Conservation (phyloP, 176 grass and related monocot species). For the Bromus sterilis region DNA sequence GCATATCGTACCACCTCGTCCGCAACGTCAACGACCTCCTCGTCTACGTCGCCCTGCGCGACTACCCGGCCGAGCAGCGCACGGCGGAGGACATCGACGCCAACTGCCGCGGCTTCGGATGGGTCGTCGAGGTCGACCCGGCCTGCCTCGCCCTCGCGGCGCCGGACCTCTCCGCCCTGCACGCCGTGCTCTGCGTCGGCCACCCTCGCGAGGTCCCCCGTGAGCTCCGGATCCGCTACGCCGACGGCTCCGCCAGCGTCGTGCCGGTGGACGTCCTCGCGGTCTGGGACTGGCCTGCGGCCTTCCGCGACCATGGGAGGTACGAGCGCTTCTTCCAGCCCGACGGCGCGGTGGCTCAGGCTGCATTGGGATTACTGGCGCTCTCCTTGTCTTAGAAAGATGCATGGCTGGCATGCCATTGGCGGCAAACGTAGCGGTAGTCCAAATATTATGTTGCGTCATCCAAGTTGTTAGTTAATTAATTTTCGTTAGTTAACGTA, state of each 20-base stretch:
- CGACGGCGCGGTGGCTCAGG: no score
- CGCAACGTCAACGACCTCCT: background rate
- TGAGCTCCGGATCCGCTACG: background rate
- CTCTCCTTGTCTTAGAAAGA: no score
- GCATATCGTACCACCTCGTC: background rate
- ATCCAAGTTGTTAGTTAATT: no score
- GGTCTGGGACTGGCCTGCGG: background rate
- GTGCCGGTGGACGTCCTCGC: background rate
- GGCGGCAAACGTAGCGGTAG: no score
- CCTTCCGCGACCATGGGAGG: background rate
- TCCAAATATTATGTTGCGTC: no score
- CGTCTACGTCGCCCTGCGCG: background rate
- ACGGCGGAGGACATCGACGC: background rate
- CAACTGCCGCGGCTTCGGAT: background rate
- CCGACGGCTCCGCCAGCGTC: background rate
- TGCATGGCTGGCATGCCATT: no score
- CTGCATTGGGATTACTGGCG: background rate
- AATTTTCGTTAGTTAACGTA: no score
- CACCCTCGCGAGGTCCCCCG: background rate
- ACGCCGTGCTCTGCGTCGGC: background rate
- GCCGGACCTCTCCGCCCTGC: background rate
- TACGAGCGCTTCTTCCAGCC: no score
- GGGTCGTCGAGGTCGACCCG: background rate
- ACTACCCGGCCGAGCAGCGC: slow-evolving; percentile 2
- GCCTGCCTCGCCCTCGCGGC: background rate